These are phyloP conservation scores for Abrus precatorius DNA, from an alignment of 306 rosid species.

Conservation along the genomic window DNA sequence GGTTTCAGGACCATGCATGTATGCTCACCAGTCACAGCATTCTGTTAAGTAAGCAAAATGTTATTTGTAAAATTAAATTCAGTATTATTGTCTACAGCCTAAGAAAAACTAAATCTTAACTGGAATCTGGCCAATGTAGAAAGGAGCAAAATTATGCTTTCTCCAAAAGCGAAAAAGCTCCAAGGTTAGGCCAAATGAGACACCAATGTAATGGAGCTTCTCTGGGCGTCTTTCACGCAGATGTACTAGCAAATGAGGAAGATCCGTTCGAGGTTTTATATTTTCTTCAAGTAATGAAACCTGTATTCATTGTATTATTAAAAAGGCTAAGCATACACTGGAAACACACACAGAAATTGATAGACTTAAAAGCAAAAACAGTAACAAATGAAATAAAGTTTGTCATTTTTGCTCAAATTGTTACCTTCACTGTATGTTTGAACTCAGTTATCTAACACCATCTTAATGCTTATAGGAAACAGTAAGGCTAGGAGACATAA, in stretches of 20 bases:
- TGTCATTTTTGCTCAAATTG: conserved; percentile 17
- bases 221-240: conserved; percentile 90
- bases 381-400: conserved; percentile 40
- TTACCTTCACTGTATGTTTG: conserved; percentile 5
- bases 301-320: conserved; percentile 56
- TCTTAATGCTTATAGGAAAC: conserved; percentile 11
- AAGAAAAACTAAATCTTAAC: conserved; percentile 67
- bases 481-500: not conserved
- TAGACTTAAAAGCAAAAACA: conserved; percentile 33
- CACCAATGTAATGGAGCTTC: conserved; percentile 94
- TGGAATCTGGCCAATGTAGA: conserved; percentile 93
- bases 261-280: conserved; percentile 82
- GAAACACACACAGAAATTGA: not conserved
- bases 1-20: conserved; percentile 91
- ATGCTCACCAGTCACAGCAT: conserved; percentile 91
- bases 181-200: conserved; percentile 94
- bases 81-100: conserved; percentile 9
- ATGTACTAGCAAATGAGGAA: conserved; percentile 90
- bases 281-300: conserved; percentile 90
- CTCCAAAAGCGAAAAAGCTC: conserved; percentile 95
- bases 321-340: conserved; percentile 16
- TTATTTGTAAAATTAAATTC: conserved; percentile 10
- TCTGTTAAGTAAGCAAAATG: conserved; percentile 56
- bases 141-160: conserved; percentile 89
- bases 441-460: conserved; percentile 4